Evolutionary conservation across 169 alveolate genomes (phyloP).

Genomic region (Plasmodium reichenowi): DNA sequence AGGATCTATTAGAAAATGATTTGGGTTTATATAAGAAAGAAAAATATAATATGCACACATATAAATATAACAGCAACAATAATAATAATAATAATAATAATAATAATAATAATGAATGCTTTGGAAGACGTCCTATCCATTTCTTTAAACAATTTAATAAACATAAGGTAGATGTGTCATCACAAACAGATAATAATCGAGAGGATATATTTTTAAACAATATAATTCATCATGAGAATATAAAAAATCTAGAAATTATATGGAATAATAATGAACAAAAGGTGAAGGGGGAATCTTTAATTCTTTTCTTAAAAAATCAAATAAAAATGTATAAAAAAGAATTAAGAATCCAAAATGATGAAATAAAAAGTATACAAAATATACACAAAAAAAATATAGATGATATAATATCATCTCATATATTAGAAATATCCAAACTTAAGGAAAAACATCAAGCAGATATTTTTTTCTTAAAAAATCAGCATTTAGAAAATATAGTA

Average conservation of each 20-base stretch:
- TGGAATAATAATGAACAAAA: conserved; percentile 28
- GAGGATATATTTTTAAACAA: conserved; percentile 5
- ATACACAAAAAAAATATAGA: conserved; percentile 26
- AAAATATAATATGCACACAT: no score
- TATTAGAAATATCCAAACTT: not conserved
- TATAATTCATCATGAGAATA: not conserved
- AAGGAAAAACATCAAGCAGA: conserved; percentile 31
- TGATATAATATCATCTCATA: conserved; percentile 3
- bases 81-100: not conserved
- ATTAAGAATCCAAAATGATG: conserved; percentile 12
- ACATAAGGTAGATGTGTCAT: not conserved
- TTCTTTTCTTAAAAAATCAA: conserved; percentile 32
- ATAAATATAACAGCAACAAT: not conserved
- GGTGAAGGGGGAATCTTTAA: conserved; percentile 20
- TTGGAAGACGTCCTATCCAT: not conserved
- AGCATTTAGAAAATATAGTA: conserved; percentile 23
- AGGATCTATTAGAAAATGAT: no score
- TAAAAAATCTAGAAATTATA: conserved; percentile 10
- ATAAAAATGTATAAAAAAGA: conserved; percentile 42
- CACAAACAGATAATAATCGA: conserved; percentile 4
- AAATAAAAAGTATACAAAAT: conserved; percentile 8
- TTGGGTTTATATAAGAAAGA: no score
- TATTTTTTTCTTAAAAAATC: conserved; percentile 24
- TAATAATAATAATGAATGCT: not conserved
- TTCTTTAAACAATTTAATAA: not conserved